Evolutionary conservation across 75 land plant genomes (phyloP).

Genomic region (Sequoia sempervirens): DNA sequence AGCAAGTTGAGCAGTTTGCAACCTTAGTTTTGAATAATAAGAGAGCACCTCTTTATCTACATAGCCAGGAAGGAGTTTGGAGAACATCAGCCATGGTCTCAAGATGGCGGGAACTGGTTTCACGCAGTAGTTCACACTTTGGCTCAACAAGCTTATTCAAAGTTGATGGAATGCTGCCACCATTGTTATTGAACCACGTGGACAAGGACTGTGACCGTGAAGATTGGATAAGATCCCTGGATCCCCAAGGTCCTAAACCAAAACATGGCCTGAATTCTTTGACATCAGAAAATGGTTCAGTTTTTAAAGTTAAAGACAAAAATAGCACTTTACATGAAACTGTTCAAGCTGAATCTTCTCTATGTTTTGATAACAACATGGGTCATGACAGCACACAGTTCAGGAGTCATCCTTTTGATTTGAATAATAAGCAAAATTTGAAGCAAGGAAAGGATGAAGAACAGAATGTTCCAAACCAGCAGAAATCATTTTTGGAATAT

Average conservation of each 20-base stretch:
- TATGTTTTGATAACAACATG: slow-evolving; percentile 6
- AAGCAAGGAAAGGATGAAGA: not conserved
- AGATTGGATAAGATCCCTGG: not conserved
- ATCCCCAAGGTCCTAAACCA: not conserved
- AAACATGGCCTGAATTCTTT: slow-evolving; percentile 1
- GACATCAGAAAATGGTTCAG: slow-evolving; percentile 11
- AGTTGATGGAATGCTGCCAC: not conserved
- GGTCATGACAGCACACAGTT: not conserved
- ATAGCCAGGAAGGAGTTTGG: slow-evolving; percentile 78
- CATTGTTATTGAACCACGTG: not conserved
- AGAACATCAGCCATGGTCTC: slow-evolving; percentile 93
- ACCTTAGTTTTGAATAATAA: slow-evolving; percentile 51
- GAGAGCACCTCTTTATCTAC: slow-evolving; percentile 71
- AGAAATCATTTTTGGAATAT: slow-evolving; percentile 4
- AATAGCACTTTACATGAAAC: not conserved
- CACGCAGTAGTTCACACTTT: slow-evolving; percentile 21
- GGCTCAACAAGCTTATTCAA: not conserved
- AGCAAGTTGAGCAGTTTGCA: slow-evolving; percentile 89
- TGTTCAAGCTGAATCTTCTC: slow-evolving; percentile 9
- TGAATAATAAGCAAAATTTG: not conserved
- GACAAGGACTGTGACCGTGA: slow-evolving; percentile 4
- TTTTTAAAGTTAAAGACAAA: not conserved
- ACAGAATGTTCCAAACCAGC: not conserved
- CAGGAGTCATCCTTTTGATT: not conserved
- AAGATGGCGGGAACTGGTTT: slow-evolving; percentile 81